Base-by-base conservation (phyloP, 2,329 filamentous ascomycete genomes). In the Paecilomyces niveus region DNA sequence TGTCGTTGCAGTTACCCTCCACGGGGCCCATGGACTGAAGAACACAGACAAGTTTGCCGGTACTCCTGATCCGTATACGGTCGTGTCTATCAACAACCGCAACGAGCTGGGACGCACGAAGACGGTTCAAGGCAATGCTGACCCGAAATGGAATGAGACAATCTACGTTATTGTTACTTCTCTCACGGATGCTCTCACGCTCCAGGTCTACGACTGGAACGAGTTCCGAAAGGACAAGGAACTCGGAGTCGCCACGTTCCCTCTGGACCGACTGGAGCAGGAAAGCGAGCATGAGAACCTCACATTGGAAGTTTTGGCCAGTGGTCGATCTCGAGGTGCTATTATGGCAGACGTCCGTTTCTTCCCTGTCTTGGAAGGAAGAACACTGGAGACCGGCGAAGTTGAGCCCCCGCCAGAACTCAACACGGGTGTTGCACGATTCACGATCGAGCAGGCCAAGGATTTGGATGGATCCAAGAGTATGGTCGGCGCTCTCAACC, bases 201-300 rank as follows among this genome's bases (percentile, higher is more conserved):
- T 99, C 58, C 85, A 89, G 58, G 74, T 96, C 31, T 96, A 87
- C 68, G 94, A 99, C 73, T 97, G 88, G 82, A 99, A 99, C 67
- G 94, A 97, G 59, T 89, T 89, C 74, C 87, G 94, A 64, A 99
- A 97, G 77, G 92, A 97, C 77, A 97, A 97, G 78, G 91, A 97
- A 72, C 83, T 99, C 54, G 94, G 93, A 57, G 83, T 86, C 22
- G 91, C 92, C 1, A 92, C 89, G 0, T 99, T 99, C 72, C 80
- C 86, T 6, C 80, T 99, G 32, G 92, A 97, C 64, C 84, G 88
- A 61, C 77, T 99, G 0, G 89, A 96, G 72, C 83, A 89, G 56
- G 78, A 92, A 21, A 77, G 84, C 22, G 88, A 91, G 55, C 85
- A 91, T 63, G 92, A 97, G 70, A 95, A 95, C 67, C 80, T 96